These are phyloP conservation scores for Talaromyces ruber DNA, from an alignment of 495 filamentous ascomycete genomes.

Conservation along the genomic window DNA sequence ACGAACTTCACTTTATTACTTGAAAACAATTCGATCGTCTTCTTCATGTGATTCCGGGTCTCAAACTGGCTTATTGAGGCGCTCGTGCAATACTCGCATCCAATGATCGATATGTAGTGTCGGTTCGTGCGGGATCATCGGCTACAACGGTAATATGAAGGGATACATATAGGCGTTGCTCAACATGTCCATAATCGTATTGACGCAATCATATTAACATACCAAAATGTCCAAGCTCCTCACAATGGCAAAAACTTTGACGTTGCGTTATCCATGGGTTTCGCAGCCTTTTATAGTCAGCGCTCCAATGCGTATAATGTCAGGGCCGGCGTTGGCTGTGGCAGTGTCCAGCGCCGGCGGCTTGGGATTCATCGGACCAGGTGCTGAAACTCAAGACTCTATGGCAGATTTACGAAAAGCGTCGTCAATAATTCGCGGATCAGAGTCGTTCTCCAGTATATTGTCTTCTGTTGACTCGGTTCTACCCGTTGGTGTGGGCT, in stretches of 20 bases:
- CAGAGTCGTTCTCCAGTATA: not conserved
- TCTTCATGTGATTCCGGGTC: not conserved
- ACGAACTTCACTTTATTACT: not conserved
- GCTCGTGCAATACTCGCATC: not conserved
- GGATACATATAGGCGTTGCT: not conserved
- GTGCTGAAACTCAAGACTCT: constrained; percentile 24
- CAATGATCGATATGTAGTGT: not conserved
- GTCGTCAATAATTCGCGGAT: constrained; percentile 13
- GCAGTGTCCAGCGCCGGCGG: constrained; percentile 60
- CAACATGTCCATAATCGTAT: not conserved
- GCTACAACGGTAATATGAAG: not conserved
- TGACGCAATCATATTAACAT: not conserved
- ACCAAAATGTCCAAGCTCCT: not conserved
- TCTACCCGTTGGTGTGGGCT: constrained; percentile 56
- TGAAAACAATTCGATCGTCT: not conserved
- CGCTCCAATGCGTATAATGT: constrained; percentile 68
- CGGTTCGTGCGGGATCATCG: not conserved
- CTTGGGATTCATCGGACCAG: constrained; percentile 43
- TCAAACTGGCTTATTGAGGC: not conserved
- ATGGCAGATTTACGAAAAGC: constrained; percentile 25
- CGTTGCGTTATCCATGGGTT: constrained; percentile 54
- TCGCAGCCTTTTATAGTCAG: constrained; percentile 50
- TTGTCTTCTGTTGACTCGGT: constrained; percentile 9
- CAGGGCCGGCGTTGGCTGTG: constrained; percentile 48
- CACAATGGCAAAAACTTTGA: not conserved